Percentiles rank a stretch among this genome's conserved stretches.
Conservation (phyloP, 805 yeast genomes). For the Saccharomycopsis fodiens region DNA sequence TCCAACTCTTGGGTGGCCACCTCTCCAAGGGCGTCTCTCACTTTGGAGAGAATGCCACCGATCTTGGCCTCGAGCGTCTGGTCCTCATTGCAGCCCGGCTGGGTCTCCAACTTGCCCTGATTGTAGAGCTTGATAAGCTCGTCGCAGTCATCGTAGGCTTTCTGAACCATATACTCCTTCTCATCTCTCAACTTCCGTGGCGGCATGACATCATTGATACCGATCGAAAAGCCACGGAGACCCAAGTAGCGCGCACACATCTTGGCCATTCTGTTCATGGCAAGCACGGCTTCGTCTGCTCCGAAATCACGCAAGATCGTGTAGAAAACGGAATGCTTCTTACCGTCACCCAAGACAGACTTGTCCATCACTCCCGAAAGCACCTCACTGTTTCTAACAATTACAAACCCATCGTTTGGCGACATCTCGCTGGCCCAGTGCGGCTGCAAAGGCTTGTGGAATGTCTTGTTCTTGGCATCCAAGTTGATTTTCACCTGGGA, state of each 20-base stretch:
- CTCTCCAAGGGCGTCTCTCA: slow-evolving; percentile 98
- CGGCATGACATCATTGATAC: slow-evolving; percentile 96
- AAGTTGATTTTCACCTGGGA: slow-evolving; percentile 82
- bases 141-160: slow-evolving; percentile 86
- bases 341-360: slow-evolving; percentile 94
- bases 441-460: slow-evolving; percentile 56
- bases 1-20: slow-evolving; percentile 91
- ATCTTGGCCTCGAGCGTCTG: slow-evolving; percentile 97
- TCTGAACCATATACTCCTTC: slow-evolving; percentile 85
- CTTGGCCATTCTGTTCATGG: slow-evolving; percentile 99
- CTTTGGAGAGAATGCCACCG: slow-evolving; percentile 92
- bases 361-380: slow-evolving; percentile 96
- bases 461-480: slow-evolving; percentile 93
- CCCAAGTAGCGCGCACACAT: slow-evolving; percentile 93
- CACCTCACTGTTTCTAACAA: slow-evolving; percentile 83
- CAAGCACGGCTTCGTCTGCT: slow-evolving; percentile 89
- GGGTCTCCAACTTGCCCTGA: slow-evolving; percentile 88
- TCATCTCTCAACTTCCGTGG: slow-evolving; percentile 64
- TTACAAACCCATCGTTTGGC: slow-evolving; percentile 90
- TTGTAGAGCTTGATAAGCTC: slow-evolving; percentile 73
- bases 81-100: slow-evolving; percentile 98
- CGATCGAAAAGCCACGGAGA: slow-evolving; percentile 93
- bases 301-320: slow-evolving; percentile 94
- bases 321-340: slow-evolving; percentile 92
- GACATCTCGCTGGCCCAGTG: slow-evolving; percentile 89